Conservation (phyloP, 768 basidiomycete species). For the Floccularia luteovirens region DNA sequence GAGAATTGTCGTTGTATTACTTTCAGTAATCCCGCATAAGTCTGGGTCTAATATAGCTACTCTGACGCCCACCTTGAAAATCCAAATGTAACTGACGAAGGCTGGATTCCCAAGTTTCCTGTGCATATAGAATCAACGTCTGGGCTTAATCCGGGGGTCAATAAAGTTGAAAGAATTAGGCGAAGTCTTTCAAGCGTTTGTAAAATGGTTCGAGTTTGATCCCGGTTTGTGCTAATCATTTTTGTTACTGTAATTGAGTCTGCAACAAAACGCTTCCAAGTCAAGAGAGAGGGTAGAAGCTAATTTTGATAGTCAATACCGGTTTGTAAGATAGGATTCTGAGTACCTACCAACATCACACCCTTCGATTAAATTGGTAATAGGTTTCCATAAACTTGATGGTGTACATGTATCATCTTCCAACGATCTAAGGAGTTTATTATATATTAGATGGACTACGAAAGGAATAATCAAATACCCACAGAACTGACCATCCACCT, state of each 20-base stretch:
- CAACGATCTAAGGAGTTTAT: constrained; percentile 10
- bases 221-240: constrained; percentile 37
- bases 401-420: constrained; percentile 11
- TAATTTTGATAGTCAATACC: constrained; percentile 12
- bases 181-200: constrained; percentile 49
- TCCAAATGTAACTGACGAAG: constrained; percentile 33
- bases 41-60: too few species aligned
- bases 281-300: constrained; percentile 43
- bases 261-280: constrained; percentile 43
- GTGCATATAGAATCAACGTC: constrained; percentile 67
- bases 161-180: constrained; percentile 49
- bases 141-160: constrained; percentile 63
- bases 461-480: constrained; percentile 8
- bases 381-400: constrained; percentile 15
- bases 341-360: constrained; percentile 15
- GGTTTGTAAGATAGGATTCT: background rate
- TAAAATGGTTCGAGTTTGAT: constrained; percentile 32
- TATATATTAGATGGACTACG: background rate
- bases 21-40: too few species aligned
- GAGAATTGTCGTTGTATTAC: too few species aligned
- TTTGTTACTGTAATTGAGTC: constrained; percentile 43
- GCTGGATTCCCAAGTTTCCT: constrained; percentile 42
- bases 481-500: constrained; percentile 76
- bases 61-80: constrained; percentile 29
- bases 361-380: constrained; percentile 11